Evolutionary conservation across 2,329 filamentous ascomycete species (phyloP), one percentile per base, ranked within the genome.

Genomic region (Fusarium keratoplasticum): DNA sequence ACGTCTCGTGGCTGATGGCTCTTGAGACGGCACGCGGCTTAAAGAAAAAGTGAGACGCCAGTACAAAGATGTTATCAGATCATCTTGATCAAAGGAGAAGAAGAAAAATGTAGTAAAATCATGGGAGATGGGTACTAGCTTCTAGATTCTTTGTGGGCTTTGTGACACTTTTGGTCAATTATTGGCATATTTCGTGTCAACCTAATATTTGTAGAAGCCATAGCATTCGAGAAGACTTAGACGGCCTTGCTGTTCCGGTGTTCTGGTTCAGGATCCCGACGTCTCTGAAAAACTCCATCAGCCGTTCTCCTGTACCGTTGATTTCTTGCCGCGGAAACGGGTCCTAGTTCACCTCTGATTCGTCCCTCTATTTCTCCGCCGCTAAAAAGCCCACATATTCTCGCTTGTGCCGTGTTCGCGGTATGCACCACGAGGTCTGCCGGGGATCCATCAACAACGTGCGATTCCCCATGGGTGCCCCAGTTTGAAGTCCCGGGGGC

Each of bases 391-490:
- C 52, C 65, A 55, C 3, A 13, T 11, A 16, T 14, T 16, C 27
- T 63, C 29, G n/a, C 44, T 61, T 64, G 42, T 60, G 27, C 40
- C 22, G 16, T 27, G n/a, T 33, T 61, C 40, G n/a, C 40, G 59
- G 59, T 9, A 33, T 36, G 33, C 18, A 61, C 29, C 40, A 61
- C 38, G 40, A 47, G 40, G 40, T 61, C 14, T 61, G 10, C 59
- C 18, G 60, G 42, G 67, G 54, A 59, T 38, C 55, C 54, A 59
- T 47, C 33, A 20, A 64, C 31, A 69, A 69, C 66, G 67, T 64
- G 35, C 60, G 52, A 70, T 70, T 65, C 67, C 67, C 67, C 67
- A 60, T 69, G 67, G 67, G 66, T 47, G 67, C 36, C 4, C 61
- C 61, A 57, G 61, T 29, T 31, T 52, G 27, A 38, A 25, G 58